These are phyloP conservation scores for Bullera alba DNA, from an alignment of 768 basidiomycete species.

Conservation along the genomic window DNA sequence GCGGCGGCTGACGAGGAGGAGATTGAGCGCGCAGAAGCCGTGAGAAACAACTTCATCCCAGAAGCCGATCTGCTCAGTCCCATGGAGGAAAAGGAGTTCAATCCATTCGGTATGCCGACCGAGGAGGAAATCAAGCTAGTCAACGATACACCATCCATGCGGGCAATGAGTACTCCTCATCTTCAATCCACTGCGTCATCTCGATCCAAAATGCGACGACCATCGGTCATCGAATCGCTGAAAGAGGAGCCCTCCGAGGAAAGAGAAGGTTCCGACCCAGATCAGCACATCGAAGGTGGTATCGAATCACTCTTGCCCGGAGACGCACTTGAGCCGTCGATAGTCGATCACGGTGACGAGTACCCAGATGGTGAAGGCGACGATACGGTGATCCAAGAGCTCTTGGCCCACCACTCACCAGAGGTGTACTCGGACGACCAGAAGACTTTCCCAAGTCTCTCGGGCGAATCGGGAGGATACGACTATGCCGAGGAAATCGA, in stretches of 20 bases:
- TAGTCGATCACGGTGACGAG: neutral
- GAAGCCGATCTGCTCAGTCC: neutral
- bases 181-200: neutral
- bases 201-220: neutral
- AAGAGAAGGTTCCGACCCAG: too few species aligned
- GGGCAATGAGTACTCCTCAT: neutral
- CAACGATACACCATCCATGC: neutral
- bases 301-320: neutral
- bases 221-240: neutral
- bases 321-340: neutral
- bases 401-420: neutral
- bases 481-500: conserved; percentile 1
- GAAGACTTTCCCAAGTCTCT: neutral
- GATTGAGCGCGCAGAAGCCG: neutral
- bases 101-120: conserved; percentile 21
- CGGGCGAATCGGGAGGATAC: neutral
- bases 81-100: conserved; percentile 13
- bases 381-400: conserved; percentile 8
- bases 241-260: neutral
- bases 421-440: too few species aligned
- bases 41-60: neutral
- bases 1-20: neutral
- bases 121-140: conserved; percentile 27
- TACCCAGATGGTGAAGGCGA: neutral
- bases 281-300: neutral